These are phyloP conservation scores for Piloderma croceum DNA, from an alignment of 768 basidiomycete genomes.

Conservation along the genomic window DNA sequence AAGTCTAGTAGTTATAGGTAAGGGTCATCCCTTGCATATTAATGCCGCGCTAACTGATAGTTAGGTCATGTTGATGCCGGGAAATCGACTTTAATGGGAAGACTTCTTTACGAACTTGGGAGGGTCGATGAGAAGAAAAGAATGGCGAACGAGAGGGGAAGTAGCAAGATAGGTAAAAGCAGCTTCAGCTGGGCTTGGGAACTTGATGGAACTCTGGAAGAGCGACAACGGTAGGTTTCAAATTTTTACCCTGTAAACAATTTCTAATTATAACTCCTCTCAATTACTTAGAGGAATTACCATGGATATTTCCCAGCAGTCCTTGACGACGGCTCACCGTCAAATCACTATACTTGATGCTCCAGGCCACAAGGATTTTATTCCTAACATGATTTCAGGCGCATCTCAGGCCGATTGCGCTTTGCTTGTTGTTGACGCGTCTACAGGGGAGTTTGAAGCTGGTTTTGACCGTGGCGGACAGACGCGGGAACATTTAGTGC, in stretches of 20 bases:
- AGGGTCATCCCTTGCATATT: slow-evolving; percentile 8
- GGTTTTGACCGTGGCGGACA: slow-evolving; percentile 94
- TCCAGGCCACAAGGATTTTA: slow-evolving; percentile 95
- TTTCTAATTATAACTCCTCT: slow-evolving; percentile 3
- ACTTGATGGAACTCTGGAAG: slow-evolving; percentile 87
- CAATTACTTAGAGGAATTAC: slow-evolving; percentile 75
- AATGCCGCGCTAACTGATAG: slow-evolving; percentile 4
- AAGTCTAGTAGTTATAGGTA: slow-evolving; percentile 91
- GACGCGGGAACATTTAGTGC: slow-evolving; percentile 88
- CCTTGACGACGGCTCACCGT: slow-evolving; percentile 64
- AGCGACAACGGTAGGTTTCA: slow-evolving; percentile 73
- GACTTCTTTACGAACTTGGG: slow-evolving; percentile 89
- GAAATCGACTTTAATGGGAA: slow-evolving; percentile 96
- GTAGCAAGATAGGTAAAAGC: slow-evolving; percentile 83
- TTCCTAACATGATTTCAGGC: slow-evolving; percentile 99
- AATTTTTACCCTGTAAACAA: not conserved
- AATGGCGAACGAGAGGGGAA: slow-evolving; percentile 81
- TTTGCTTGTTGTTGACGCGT: slow-evolving; percentile 85
- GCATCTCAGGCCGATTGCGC: slow-evolving; percentile 97
- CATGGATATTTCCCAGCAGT: slow-evolving; percentile 91
- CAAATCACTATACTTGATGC: slow-evolving; percentile 94
- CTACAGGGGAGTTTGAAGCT: slow-evolving; percentile 89
- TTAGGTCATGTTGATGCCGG: slow-evolving; percentile 98
- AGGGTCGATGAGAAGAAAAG: slow-evolving; percentile 80
- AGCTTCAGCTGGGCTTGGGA: slow-evolving; percentile 99